phyloP scores from a whole-genome alignment of 768 basidiomycete genomes.

The Neoboletus subvelutipes region DNA sequence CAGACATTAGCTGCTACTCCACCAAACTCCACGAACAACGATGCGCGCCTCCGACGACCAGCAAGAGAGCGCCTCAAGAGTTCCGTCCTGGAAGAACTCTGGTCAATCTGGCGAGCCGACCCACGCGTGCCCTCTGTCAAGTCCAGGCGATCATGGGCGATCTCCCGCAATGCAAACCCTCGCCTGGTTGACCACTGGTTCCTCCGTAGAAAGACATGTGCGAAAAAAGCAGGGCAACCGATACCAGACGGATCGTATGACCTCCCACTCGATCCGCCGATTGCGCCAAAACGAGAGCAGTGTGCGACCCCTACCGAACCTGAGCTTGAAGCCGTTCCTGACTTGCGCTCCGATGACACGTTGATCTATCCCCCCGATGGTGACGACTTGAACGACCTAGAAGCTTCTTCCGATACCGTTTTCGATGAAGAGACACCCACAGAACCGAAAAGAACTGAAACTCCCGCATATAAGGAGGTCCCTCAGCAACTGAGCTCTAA shows the following conservation, averaged over 20 bases:
- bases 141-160: conserved; percentile 30
- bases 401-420: conserved; percentile 25
- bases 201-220: conserved; percentile 21
- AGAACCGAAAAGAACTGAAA: background rate
- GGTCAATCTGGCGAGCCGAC: conserved; percentile 30
- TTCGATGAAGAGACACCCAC: conserved; percentile 9
- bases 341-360: conserved; percentile 27
- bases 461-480: conserved; percentile 19
- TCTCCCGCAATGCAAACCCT: conserved; percentile 20
- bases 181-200: conserved; percentile 29
- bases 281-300: conserved; percentile 10
- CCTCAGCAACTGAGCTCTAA: background rate
- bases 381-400: conserved; percentile 8
- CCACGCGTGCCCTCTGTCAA: conserved; percentile 29
- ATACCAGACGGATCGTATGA: conserved; percentile 22
- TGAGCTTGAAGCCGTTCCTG: background rate
- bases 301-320: conserved; percentile 3
- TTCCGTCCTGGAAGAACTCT: conserved; percentile 25
- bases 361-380: conserved; percentile 11
- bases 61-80: conserved; percentile 12
- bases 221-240: conserved; percentile 24
- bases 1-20: background rate
- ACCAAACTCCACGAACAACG: background rate
- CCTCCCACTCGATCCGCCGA: conserved; percentile 14
- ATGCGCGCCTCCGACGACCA: conserved; percentile 1